phyloP scores from a whole-genome alignment of 331 rosid genomes.

The Rosa hybrid region DNA sequence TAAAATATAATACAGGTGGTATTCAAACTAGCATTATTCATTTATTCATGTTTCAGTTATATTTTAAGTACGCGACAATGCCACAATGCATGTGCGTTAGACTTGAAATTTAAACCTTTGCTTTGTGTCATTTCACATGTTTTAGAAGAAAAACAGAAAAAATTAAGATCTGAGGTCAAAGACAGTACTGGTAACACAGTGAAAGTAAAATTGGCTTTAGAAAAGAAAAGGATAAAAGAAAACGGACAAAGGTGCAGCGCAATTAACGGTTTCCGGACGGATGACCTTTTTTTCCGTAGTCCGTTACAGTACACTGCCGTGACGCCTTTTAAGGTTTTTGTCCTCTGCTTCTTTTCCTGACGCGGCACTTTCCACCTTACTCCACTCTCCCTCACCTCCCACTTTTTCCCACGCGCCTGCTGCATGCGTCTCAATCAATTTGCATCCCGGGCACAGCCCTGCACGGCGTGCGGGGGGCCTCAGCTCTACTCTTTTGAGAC shows the following conservation, averaged over 20 bases:
- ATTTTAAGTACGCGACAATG: too few relatives aligned
- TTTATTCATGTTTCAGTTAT: too few relatives aligned
- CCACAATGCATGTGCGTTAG: too few relatives aligned
- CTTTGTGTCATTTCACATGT: too few relatives aligned
- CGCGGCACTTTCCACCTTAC: constrained; percentile 1
- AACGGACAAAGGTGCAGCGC: constrained; percentile 25
- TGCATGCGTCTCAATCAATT: background rate
- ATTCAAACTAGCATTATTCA: too few relatives aligned
- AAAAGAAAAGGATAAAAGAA: background rate
- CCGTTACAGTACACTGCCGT: constrained; percentile 43
- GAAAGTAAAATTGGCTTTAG: background rate
- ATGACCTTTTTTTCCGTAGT: constrained; percentile 25
- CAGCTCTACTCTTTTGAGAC: background rate
- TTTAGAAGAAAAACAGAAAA: too few relatives aligned
- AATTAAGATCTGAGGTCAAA: too few relatives aligned
- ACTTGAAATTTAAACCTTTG: too few relatives aligned
- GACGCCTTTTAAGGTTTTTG: constrained; percentile 21
- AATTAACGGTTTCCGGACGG: constrained; percentile 25
- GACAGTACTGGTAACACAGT: background rate
- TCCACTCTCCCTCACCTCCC: background rate
- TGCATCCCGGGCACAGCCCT: background rate
- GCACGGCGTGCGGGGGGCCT: background rate
- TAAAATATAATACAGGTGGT: too few relatives aligned
- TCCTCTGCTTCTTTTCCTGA: background rate
- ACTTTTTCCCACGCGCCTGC: background rate